Evolutionary conservation across 306 rosid species (phyloP), one percentile per base, ranked within the genome.

Genomic region (Gynostemma pentaphyllum): DNA sequence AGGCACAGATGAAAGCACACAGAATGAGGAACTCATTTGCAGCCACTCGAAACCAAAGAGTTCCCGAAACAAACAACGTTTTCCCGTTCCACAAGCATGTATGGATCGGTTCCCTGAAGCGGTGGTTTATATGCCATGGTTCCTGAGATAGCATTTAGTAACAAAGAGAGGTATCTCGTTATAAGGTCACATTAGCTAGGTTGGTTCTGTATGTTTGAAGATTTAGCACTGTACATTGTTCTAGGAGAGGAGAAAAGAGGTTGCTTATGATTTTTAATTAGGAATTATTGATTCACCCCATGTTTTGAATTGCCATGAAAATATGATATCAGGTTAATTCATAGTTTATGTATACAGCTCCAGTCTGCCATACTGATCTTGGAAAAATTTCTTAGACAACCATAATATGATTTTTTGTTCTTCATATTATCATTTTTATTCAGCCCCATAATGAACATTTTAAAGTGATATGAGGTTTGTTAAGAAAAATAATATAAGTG

Each of bases 1-100:
- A 68, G 61, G 86, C 92, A 13, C 86, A 85, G 75, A 73, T 72
- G 71, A 85, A 76, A 79, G 95, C 96, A 39, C 87, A 82, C 69
- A 75, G 74, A 67, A 85, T 83, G 95, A 83, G 95, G 78, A 71
- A 76, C 78, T 66, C 69, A 50, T 40, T 45, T 27, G 64, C 71
- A 0, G 68, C 7, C 24, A 49, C 69, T 37, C 65, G 78, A 28
- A 63, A 45, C 41, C 74, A 49, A 36, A 75, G 68, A 45, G 65
- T 66, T 47, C 42, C 56, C 1, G 22, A 65, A 45, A 60, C 65
- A 1, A 21, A 37, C 41, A 68, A 68, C 59, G 19, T 60, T 28
- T 27, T 41, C 41, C 50, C 64, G 12, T 37, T 71, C 30, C 28
- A 64, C 9, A 79, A 39, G 60, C 64, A 9, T 2, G 59, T 66